Conservation (phyloP, 257 asterid genomes). For the Solanum appendiculatum region DNA sequence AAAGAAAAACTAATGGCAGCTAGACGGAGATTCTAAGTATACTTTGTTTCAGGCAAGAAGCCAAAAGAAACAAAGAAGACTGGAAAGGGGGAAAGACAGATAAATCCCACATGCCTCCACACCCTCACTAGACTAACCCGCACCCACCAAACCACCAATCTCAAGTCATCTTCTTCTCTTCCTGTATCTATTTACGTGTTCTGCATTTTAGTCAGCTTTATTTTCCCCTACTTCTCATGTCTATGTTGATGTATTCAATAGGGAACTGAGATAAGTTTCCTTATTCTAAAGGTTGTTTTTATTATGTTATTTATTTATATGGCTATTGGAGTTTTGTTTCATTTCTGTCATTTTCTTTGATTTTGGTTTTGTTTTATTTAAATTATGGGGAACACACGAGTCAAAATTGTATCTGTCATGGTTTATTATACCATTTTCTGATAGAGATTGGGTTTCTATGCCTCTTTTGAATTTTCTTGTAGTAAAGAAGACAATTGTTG, state of each 20-base stretch:
- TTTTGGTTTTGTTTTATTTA: neutral
- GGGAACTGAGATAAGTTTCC: neutral
- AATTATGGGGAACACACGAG: neutral
- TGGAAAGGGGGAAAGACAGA: neutral
- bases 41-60: neutral
- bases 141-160: neutral
- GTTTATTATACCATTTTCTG: neutral
- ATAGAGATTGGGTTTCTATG: neutral
- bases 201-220: neutral
- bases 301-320: neutral
- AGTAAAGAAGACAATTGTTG: neutral
- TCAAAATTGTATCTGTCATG: neutral
- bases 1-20: neutral
- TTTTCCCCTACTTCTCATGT: neutral
- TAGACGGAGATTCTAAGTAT: neutral
- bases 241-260: neutral
- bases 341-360: neutral
- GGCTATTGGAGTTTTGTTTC: neutral
- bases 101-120: neutral
- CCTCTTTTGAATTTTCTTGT: neutral
- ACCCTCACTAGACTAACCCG: neutral
- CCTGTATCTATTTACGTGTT: neutral
- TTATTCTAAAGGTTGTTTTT: neutral
- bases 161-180: neutral
- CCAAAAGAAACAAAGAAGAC: neutral